phyloP scores from a whole-genome alignment of 768 basidiomycete genomes.

The Naganishia randhawae region DNA sequence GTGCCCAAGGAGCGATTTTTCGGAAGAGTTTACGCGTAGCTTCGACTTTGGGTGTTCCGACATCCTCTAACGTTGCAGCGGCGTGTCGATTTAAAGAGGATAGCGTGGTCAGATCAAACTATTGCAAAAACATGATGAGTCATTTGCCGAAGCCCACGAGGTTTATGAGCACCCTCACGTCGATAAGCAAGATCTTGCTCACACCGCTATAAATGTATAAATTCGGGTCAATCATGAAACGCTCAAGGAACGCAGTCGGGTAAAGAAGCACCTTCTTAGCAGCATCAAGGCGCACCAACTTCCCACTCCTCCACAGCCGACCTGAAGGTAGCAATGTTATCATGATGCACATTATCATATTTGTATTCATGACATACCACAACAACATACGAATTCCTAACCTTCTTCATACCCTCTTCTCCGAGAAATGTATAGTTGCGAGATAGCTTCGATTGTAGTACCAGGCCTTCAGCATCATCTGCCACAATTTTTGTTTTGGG shows the following conservation, averaged over 20 bases:
- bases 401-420: slow-evolving; percentile 74
- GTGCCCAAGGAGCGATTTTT: slow-evolving; percentile 75
- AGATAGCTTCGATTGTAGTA: slow-evolving; percentile 67
- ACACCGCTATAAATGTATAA: slow-evolving; percentile 43
- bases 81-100: slow-evolving; percentile 94
- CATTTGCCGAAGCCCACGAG: not conserved
- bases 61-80: slow-evolving; percentile 79
- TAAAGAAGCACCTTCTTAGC: slow-evolving; percentile 63
- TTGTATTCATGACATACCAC: slow-evolving; percentile 55
- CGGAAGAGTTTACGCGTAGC: slow-evolving; percentile 63
- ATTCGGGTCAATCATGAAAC: not conserved
- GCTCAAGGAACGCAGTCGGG: not conserved
- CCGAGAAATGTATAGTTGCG: slow-evolving; percentile 94
- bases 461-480: not conserved
- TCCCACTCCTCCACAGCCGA: slow-evolving; percentile 91
- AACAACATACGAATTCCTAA: slow-evolving; percentile 72
- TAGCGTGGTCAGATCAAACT: slow-evolving; percentile 94
- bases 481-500: not conserved
- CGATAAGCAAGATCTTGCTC: slow-evolving; percentile 45
- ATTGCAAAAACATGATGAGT: slow-evolving; percentile 42
- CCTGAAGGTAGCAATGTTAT: not conserved
- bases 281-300: slow-evolving; percentile 95
- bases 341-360: no score
- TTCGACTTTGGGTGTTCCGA: slow-evolving; percentile 88
- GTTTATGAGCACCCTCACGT: slow-evolving; percentile 35